These are phyloP conservation scores for Zygosaccharomyces sapae DNA, from an alignment of 1,139 yeast genomes.

Conservation along the genomic window DNA sequence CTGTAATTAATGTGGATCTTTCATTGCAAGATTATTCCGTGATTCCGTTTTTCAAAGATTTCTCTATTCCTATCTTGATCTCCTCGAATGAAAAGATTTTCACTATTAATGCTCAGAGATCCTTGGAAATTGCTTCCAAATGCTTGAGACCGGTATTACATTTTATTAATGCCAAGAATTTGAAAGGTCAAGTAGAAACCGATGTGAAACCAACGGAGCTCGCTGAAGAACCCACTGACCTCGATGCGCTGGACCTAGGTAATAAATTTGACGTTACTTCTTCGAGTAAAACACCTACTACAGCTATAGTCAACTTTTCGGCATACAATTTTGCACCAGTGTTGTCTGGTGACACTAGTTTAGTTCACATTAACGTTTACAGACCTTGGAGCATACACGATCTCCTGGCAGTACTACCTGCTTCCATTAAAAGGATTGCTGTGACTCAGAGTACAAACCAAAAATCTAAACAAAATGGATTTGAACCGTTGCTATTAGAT, in stretches of 20 bases:
- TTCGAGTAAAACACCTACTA: constrained; percentile 32
- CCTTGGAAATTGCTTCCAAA: constrained; percentile 53
- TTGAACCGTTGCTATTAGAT: constrained; percentile 71
- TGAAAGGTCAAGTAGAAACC: constrained; percentile 1
- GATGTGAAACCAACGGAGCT: constrained; percentile 34
- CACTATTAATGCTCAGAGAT: constrained; percentile 45
- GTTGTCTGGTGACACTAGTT: constrained; percentile 43
- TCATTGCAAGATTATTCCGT: constrained; percentile 56
- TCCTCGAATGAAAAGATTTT: constrained; percentile 58
- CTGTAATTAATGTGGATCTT: constrained; percentile 61
- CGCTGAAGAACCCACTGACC: constrained; percentile 32
- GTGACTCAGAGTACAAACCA: constrained; percentile 57
- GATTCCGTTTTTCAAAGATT: constrained; percentile 67
- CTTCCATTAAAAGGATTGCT: constrained; percentile 53
- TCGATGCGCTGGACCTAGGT: constrained; percentile 14
- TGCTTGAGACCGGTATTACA: constrained; percentile 61
- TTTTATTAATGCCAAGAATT: constrained; percentile 43
- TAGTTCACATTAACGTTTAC: constrained; percentile 59
- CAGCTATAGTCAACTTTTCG: constrained; percentile 61
- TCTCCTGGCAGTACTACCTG: constrained; percentile 53
- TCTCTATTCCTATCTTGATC: constrained; percentile 58
- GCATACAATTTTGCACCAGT: constrained; percentile 48
- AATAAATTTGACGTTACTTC: constrained; percentile 16
- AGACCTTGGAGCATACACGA: constrained; percentile 62
- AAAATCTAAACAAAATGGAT: constrained; percentile 43